Base-by-base conservation (phyloP, 2,329 filamentous ascomycete species). In the Lachnellula hyalina region DNA sequence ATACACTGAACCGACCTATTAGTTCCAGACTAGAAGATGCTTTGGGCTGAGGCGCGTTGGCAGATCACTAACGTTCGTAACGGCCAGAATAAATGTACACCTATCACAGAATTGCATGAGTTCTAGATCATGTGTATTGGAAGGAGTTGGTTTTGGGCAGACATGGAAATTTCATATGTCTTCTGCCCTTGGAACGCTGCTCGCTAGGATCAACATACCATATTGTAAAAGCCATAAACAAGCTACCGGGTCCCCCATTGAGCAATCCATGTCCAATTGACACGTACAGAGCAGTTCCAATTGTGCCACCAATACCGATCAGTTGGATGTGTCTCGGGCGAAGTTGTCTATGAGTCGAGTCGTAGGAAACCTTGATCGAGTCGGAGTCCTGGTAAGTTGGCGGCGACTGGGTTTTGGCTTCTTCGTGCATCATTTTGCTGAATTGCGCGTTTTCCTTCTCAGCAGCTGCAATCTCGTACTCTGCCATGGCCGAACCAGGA, bases 1-100 rank as follows among this genome's bases (percentile, higher is more conserved):
- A 88, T 64, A 35, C 76, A 76, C 50, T 78, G 75, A 84, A 90
- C 89, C 71, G 84, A 84, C 0, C 84, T 84, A n/a, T 80, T 77
- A 41, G 75, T 79, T 58, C 78, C 74, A 38, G 12, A 4, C 11
- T 19, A 14, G n/a, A 21, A 15, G 19, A 52, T 87, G 74, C 19
- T 82, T 81, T 73, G 49, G 52, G 38, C 19, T 51, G 34, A 82
- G 66, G 73, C 70, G 73, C 71, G 71, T 41, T 55, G 23, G 52
- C 19, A 51, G 49, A 17, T 50, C 50, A 68, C 61, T 60, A 53
- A 74, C 78, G 56, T 83, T 73, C 0, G 80, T 85, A 47, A 85
- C 74, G 47, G 78, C 77, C 23, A 85, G 75, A 60, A 85, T 81
- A 42, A 85, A 77, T 40, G 77, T 75, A 65, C 80, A 84, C 71